phyloP scores from a whole-genome alignment of 1,284 basidiomycete genomes.

The Pterulicium gracile region DNA sequence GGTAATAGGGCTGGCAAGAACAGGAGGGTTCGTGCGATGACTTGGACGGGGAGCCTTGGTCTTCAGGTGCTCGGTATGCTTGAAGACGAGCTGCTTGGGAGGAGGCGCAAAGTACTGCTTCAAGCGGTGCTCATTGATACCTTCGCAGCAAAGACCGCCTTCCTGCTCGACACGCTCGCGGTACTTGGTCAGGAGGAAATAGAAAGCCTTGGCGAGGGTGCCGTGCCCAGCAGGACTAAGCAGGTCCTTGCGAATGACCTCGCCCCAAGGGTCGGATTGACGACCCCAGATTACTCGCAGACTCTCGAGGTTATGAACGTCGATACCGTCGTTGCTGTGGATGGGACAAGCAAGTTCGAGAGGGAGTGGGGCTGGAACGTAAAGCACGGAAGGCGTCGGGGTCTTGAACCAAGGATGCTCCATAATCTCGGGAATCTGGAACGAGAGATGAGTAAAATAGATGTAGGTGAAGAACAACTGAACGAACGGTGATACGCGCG shows the following conservation, averaged over 20 bases:
- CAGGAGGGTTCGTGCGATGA: too few species aligned
- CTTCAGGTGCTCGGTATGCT: too few species aligned
- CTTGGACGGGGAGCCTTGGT: too few species aligned
- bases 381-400: slow-evolving; percentile 34
- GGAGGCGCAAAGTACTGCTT: slow-evolving; percentile 5
- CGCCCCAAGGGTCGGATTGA: slow-evolving; percentile 39
- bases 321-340: slow-evolving; percentile 63
- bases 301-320: slow-evolving; percentile 80
- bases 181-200: slow-evolving; percentile 78
- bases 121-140: not conserved
- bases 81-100: not conserved
- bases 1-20: not conserved
- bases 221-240: slow-evolving; percentile 54
- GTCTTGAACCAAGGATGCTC: slow-evolving; percentile 72
- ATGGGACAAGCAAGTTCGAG: slow-evolving; percentile 56
- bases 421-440: slow-evolving; percentile 81
- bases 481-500: slow-evolving; percentile 72
- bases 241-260: slow-evolving; percentile 52
- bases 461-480: slow-evolving; percentile 1
- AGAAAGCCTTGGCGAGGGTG: slow-evolving; percentile 87
- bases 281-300: slow-evolving; percentile 84
- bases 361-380: slow-evolving; percentile 53
- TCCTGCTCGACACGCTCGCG: slow-evolving; percentile 65
- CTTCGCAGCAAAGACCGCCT: slow-evolving; percentile 24
- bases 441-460: slow-evolving; percentile 7